These are phyloP conservation scores for Dichotomocladium elegans DNA, from an alignment of 371 early-diverging fungal genomes.

Conservation along the genomic window DNA sequence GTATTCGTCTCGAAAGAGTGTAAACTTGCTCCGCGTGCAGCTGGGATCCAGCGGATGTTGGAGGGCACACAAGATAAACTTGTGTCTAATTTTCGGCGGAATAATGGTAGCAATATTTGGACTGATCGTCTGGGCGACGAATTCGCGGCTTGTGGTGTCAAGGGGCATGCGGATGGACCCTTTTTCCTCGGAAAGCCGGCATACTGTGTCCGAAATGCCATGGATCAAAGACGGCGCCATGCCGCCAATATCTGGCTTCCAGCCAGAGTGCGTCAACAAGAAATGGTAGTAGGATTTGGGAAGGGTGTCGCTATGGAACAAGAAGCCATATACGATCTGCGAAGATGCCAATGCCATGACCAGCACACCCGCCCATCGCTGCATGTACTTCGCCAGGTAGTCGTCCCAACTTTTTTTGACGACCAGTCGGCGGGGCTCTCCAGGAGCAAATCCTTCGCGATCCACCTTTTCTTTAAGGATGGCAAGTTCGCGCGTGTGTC, in stretches of 20 bases:
- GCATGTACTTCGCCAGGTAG: constrained; percentile 45
- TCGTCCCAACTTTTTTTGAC: constrained; percentile 45
- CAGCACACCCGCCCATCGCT: constrained; percentile 51
- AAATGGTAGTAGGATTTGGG: constrained; percentile 64
- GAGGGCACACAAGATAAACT: constrained; percentile 66
- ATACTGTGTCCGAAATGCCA: constrained; percentile 34
- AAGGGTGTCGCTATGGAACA: constrained; percentile 59
- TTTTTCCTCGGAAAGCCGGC: constrained; percentile 29
- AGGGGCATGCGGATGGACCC: constrained; percentile 40
- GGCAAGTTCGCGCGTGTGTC: background rate
- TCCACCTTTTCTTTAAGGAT: constrained; percentile 17
- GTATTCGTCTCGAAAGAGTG: constrained; percentile 42
- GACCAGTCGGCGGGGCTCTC: constrained; percentile 13
- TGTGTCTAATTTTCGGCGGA: constrained; percentile 52
- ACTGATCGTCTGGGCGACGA: constrained; percentile 47
- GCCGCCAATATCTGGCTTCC: constrained; percentile 49
- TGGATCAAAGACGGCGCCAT: constrained; percentile 50
- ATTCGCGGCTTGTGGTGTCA: constrained; percentile 43
- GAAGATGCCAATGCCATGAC: constrained; percentile 68
- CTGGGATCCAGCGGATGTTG: constrained; percentile 67
- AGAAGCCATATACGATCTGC: constrained; percentile 61
- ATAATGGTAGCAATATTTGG: constrained; percentile 55
- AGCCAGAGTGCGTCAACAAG: constrained; percentile 63
- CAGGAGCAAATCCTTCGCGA: constrained; percentile 17
- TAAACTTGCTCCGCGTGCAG: constrained; percentile 43